Conservation (phyloP, 2,329 filamentous ascomycete species). For the Trichoderma asperellum region DNA sequence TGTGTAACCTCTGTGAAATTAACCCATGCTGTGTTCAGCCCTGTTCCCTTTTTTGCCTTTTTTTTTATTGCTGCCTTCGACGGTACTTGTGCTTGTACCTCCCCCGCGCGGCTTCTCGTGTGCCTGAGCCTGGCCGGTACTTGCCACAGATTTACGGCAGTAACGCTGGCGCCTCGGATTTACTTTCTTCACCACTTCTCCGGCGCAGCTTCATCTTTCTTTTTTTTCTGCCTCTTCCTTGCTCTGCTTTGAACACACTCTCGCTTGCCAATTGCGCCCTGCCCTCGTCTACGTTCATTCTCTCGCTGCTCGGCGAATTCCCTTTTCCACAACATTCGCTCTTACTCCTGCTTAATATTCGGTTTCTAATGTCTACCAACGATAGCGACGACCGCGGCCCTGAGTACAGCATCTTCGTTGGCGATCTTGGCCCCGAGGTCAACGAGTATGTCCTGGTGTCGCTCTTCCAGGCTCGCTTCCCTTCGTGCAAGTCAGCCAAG, state of each 20-base stretch:
- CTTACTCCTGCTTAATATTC: background rate
- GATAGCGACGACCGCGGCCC: slow-evolving; percentile 88
- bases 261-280: background rate
- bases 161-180: slow-evolving; percentile 22
- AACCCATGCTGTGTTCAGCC: background rate
- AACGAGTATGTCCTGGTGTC: slow-evolving; percentile 98
- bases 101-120: background rate
- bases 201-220: background rate
- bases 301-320: background rate
- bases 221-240: background rate
- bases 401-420: slow-evolving; percentile 97
- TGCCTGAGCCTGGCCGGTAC: slow-evolving; percentile 18
- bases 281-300: background rate
- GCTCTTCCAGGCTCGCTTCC: slow-evolving; percentile 94
- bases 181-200: slow-evolving; percentile 24
- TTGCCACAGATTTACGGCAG: slow-evolving; percentile 19
- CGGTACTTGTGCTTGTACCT: slow-evolving; percentile 14
- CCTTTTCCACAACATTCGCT: background rate
- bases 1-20: slow-evolving; percentile 37
- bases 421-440: slow-evolving; percentile 95
- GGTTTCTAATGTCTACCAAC: slow-evolving; percentile 21
- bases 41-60: background rate
- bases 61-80: background rate
- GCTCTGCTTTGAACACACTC: background rate
- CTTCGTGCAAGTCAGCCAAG: slow-evolving; percentile 98